Evolutionary conservation across 768 basidiomycete species (phyloP).

Genomic region (Leccinum olivaceopallidum): DNA sequence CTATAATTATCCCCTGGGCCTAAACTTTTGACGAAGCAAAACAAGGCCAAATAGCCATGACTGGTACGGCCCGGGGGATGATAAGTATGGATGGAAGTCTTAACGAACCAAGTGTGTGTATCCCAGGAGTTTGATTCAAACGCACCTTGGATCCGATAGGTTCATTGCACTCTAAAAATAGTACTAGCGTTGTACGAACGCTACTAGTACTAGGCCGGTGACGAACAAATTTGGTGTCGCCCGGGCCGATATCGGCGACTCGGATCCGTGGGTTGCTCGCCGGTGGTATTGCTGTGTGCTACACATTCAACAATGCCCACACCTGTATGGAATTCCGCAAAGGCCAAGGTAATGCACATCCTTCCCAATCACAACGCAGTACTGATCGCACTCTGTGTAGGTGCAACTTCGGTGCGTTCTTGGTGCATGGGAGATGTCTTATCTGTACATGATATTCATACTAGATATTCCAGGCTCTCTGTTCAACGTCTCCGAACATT

Average conservation of each 20-base stretch:
- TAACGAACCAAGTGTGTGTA: too few species aligned
- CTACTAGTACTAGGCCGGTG: not conserved
- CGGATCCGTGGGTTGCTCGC: conserved; percentile 5
- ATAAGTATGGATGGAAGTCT: too few species aligned
- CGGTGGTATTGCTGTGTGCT: conserved; percentile 4
- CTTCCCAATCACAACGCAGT: not conserved
- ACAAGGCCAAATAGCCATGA: too few species aligned
- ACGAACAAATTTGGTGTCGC: not conserved
- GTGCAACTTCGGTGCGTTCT: conserved; percentile 48
- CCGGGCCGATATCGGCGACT: conserved; percentile 14
- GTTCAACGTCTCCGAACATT: conserved; percentile 83
- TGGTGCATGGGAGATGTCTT: not conserved
- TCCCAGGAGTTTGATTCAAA: not conserved
- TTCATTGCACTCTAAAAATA: not conserved
- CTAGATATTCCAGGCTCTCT: conserved; percentile 56
- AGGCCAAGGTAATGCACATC: conserved; percentile 49
- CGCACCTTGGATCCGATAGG: not conserved
- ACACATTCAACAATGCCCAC: conserved; percentile 26
- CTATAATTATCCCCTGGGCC: too few species aligned
- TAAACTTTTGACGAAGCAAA: too few species aligned
- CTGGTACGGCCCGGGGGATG: too few species aligned
- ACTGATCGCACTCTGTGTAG: conserved; percentile 26
- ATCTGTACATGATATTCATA: conserved; percentile 2
- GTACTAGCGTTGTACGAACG: not conserved
- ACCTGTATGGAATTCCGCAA: conserved; percentile 57